A percentile compares a stretch with the other conserved stretches of the same genome.
phyloP scores from a whole-genome alignment of 768 basidiomycete genomes.

The Agrocybe pediades region DNA sequence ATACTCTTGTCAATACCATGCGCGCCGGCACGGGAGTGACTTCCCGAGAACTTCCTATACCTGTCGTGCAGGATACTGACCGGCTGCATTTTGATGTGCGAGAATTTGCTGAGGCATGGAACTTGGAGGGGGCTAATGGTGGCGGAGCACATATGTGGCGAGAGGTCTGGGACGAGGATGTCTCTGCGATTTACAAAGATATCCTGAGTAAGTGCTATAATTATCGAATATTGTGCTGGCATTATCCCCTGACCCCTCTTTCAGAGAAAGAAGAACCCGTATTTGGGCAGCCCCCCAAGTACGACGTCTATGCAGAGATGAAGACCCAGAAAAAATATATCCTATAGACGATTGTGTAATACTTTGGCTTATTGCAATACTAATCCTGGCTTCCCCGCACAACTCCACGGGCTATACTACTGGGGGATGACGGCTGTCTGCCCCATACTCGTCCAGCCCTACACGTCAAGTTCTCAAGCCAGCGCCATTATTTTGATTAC shows the following conservation, averaged over 20 bases:
- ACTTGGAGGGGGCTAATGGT: conserved; percentile 52
- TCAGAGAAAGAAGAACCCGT: conserved; percentile 51
- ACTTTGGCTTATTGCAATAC: conserved; percentile 7
- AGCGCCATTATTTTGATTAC: background rate
- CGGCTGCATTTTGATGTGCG: conserved; percentile 70
- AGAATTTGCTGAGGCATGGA: conserved; percentile 57
- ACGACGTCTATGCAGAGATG: conserved; percentile 55
- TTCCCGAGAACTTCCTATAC: conserved; percentile 44
- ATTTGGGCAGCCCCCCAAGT: conserved; percentile 54
- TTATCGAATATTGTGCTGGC: conserved; percentile 12
- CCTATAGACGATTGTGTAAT: conserved; percentile 21
- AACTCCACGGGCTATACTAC: background rate
- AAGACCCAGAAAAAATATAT: conserved; percentile 49
- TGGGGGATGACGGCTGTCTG: background rate
- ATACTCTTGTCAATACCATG: conserved; percentile 35
- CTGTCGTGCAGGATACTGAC: conserved; percentile 42
- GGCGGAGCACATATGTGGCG: conserved; percentile 87
- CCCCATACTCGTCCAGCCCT: background rate
- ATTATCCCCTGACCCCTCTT: conserved; percentile 12
- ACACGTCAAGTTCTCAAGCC: conserved; percentile 3
- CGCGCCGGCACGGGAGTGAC: conserved; percentile 27
- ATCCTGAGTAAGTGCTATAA: conserved; percentile 57
- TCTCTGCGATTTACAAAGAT: conserved; percentile 63
- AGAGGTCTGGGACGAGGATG: conserved; percentile 69
- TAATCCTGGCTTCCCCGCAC: conserved; percentile 9